These are phyloP conservation scores for Penicillium sclerotigenum DNA, from an alignment of 2,329 filamentous ascomycete genomes.

Conservation along the genomic window DNA sequence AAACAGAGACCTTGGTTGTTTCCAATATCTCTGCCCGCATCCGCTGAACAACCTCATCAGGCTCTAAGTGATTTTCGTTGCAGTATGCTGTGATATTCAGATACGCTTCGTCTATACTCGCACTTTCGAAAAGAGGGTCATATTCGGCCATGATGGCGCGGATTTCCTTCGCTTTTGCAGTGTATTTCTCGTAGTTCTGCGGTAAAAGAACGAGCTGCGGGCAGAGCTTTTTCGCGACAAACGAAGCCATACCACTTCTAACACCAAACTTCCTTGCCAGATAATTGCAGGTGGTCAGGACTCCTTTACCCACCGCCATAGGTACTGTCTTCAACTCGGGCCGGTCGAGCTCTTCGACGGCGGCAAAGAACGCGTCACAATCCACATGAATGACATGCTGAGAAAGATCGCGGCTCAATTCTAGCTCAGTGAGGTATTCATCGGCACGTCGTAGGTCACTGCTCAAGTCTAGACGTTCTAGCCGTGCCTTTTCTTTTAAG, in stretches of 20 bases:
- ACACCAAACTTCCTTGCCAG: slow-evolving; percentile 85
- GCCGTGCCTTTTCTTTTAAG: slow-evolving; percentile 66
- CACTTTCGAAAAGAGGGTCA: slow-evolving; percentile 85
- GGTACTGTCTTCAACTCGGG: slow-evolving; percentile 83
- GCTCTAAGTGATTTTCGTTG: slow-evolving; percentile 60
- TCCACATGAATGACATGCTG: slow-evolving; percentile 89
- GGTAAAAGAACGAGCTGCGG: slow-evolving; percentile 79
- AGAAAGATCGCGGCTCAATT: slow-evolving; percentile 72
- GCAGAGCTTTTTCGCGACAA: slow-evolving; percentile 92
- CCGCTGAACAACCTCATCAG: slow-evolving; percentile 71
- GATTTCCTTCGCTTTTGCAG: slow-evolving; percentile 82
- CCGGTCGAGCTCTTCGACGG: slow-evolving; percentile 79
- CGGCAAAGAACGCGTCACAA: slow-evolving; percentile 96
- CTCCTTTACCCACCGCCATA: slow-evolving; percentile 81
- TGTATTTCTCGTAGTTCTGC: slow-evolving; percentile 87
- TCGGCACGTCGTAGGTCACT: slow-evolving; percentile 74
- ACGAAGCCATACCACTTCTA: slow-evolving; percentile 91
- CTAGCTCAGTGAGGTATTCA: slow-evolving; percentile 74
- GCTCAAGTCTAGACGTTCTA: slow-evolving; percentile 73
- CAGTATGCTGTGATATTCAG: slow-evolving; percentile 92
- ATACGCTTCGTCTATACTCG: slow-evolving; percentile 95
- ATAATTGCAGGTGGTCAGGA: slow-evolving; percentile 78
- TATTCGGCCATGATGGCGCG: slow-evolving; percentile 80
- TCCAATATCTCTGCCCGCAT: slow-evolving; percentile 74
- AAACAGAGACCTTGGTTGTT: slow-evolving; percentile 79